Evolutionary conservation across 2,329 filamentous ascomycete genomes (phyloP), one percentile per base, ranked within the genome.

Genomic region (Rhynchosporium agropyri): DNA sequence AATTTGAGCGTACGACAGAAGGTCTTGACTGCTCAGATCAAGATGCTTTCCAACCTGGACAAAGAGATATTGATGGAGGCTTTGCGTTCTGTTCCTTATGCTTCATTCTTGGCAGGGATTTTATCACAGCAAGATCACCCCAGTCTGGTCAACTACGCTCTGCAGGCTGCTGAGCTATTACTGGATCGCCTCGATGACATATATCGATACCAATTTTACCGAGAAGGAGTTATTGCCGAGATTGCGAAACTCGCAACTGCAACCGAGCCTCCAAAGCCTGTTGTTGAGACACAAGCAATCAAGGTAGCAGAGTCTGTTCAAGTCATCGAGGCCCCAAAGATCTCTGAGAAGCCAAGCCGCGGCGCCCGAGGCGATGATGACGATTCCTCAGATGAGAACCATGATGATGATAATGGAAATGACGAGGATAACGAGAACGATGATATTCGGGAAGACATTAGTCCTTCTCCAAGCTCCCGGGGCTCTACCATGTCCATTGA

Each of bases 21-120:
- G 77, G 95, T 99, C 2, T 82, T 99, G 40, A 91, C 87, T 26
- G 95, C 94, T n/a, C 95, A 99, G 73, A 80, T 98, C 50, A 98
- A 98, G 79, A 98, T 99, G 92, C 83, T 99, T 9, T 97, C 92
- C 12, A 97, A 97, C 68, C 79, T 99, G n/a, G 92, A 97, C 70
- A 87, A 86, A 49, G 82, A 84, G 43, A 92, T 99, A 57, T 83
- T 99, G 3, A 84, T 91, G 65, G 94, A 97, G 70, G 90, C 94
- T 8, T 78, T 99, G 36, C 89, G 89, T 31, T 85, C 91, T 15
- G 93, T 99, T 0, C 91, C 95, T 0, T 99, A 98, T 76, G 92
- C 95, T 2, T 99, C 96, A 0, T 97, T 97, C 74, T 78, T 99
- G 36, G 95, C 95, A 1, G 92, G 94, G 0, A 99, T 99, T 65